Conservation (phyloP, 768 basidiomycete species). For the Mycena vulgaris region DNA sequence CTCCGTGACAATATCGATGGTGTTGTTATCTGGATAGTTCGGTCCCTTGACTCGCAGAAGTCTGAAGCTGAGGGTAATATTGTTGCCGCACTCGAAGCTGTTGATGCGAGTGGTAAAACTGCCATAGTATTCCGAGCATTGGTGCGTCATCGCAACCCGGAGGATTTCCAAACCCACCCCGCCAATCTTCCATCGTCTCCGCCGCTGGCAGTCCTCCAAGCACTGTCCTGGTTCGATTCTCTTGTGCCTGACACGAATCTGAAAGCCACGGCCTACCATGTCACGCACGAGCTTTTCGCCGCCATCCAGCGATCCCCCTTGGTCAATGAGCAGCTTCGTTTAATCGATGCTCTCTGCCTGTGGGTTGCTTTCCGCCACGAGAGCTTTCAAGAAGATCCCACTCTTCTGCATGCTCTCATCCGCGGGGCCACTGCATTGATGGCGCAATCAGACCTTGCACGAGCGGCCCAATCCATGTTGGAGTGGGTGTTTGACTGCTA, state of each 20-base stretch:
- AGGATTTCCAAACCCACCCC: slow-evolving; percentile 67
- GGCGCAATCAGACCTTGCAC: slow-evolving; percentile 75
- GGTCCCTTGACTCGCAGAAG: slow-evolving; percentile 79
- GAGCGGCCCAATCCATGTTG: slow-evolving; percentile 81
- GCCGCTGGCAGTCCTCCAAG: slow-evolving; percentile 64
- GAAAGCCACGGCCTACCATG: slow-evolving; percentile 81
- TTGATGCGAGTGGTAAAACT: slow-evolving; percentile 54
- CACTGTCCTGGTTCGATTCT: slow-evolving; percentile 73
- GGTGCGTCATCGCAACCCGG: slow-evolving; percentile 64
- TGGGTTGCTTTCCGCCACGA: slow-evolving; percentile 76
- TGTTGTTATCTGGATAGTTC: slow-evolving; percentile 72
- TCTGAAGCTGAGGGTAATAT: slow-evolving; percentile 68
- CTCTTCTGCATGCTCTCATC: slow-evolving; percentile 77
- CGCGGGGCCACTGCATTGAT: slow-evolving; percentile 79
- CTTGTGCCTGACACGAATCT: slow-evolving; percentile 59
- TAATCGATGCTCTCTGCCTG: slow-evolving; percentile 80
- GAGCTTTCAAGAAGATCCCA: slow-evolving; percentile 68
- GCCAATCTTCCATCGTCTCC: slow-evolving; percentile 78
- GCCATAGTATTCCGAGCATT: slow-evolving; percentile 65
- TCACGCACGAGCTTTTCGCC: slow-evolving; percentile 81
- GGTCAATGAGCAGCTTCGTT: slow-evolving; percentile 87
- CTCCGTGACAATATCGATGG: slow-evolving; percentile 66
- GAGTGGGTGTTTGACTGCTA: slow-evolving; percentile 81
- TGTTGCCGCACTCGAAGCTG: slow-evolving; percentile 55
- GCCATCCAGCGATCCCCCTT: slow-evolving; percentile 77